A percentile compares a stretch with the other conserved stretches of the same genome.
These are phyloP conservation scores for Pelargonium fulgidum DNA, from an alignment of 441 rosid species.

Conservation along the genomic window DNA sequence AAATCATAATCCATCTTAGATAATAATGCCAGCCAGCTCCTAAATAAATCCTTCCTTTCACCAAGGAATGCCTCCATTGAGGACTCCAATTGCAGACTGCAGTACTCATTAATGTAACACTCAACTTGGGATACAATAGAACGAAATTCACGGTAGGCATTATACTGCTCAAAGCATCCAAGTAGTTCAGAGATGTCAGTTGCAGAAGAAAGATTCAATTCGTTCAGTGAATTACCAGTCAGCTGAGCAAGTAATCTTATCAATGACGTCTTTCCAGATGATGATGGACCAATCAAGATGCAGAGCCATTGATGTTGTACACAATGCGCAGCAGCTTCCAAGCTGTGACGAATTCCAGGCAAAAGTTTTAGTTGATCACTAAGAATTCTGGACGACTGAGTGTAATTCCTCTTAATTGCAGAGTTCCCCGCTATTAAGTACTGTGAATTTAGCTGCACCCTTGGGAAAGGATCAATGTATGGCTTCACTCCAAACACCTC, in stretches of 20 bases:
- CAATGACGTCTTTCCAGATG: constrained; percentile 93
- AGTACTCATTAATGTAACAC: constrained; percentile 58
- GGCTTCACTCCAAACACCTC: constrained; percentile 60
- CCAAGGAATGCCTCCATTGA: constrained; percentile 33
- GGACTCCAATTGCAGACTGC: constrained; percentile 46
- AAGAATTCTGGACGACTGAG: constrained; percentile 33
- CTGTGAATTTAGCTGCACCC: constrained; percentile 59
- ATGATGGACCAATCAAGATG: constrained; percentile 85
- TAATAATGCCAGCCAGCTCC: constrained; percentile 63
- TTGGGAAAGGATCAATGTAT: constrained; percentile 69
- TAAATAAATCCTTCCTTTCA: constrained; percentile 40
- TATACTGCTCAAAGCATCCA: constrained; percentile 97
- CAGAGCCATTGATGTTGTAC: constrained; percentile 78
- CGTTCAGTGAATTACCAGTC: constrained; percentile 72
- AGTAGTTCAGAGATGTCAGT: constrained; percentile 95
- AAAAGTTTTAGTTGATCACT: constrained; percentile 53
- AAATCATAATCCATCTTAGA: constrained; percentile 38
- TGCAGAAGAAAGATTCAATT: constrained; percentile 81
- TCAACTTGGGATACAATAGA: constrained; percentile 54
- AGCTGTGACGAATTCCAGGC: constrained; percentile 67
- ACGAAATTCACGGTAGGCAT: constrained; percentile 66
- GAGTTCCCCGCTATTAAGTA: constrained; percentile 64
- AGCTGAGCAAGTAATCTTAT: constrained; percentile 78
- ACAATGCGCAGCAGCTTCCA: constrained; percentile 89
- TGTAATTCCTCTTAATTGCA: constrained; percentile 53